Evolutionary conservation across 805 yeast species (phyloP), one percentile per base, ranked within the genome.

Genomic region (Clavispora fructus): DNA sequence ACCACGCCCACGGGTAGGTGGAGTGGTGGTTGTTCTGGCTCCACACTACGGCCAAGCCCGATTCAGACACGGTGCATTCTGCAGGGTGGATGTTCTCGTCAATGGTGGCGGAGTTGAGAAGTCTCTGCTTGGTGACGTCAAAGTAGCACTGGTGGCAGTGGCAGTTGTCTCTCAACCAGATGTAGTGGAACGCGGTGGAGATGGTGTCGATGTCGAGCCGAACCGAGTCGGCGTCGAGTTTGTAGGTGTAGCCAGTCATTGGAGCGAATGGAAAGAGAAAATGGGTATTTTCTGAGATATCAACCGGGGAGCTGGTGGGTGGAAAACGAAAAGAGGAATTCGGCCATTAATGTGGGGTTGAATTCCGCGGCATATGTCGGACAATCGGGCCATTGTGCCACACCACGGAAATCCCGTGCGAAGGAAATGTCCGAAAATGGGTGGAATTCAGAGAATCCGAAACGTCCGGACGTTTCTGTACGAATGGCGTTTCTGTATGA

Each of bases 161-260:
- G 53, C 88, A 83, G 54, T 76, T 73, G 60, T 83, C 88, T 40
- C 88, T 67, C 16, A 83, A 67, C 87, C 87, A 83, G 40, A 83
- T 70, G 57, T 74, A 48, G 45, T 55, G 59, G 46, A 52, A 55
- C 11, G 41, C 10, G 23, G 58, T 50, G 23, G 31, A 6, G 27
- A 25, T 16, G 17, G 49, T 51, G 39, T 45, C 48, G 39, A 54
- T 40, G 7, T 41, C 48, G 17, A 31, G 19, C 16, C 7, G 13
- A 11, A 55, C 33, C 7, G 49, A 29, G 39, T 45, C 46, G 40
- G 39, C 4, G 31, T 11, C 41, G 25, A 41, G 13, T 7, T 13
- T 31, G 27, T 19, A 19, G 23, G 23, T 19, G 23, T 19, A 19
- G 23, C 23, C 23, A 19, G 23, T 19, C 23, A 19, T n/a, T n/a